A percentile compares a stretch with the other conserved stretches of the same genome.
Evolutionary conservation across 1,284 basidiomycete genomes (phyloP).

Genomic region (Wallemia hederae): DNA sequence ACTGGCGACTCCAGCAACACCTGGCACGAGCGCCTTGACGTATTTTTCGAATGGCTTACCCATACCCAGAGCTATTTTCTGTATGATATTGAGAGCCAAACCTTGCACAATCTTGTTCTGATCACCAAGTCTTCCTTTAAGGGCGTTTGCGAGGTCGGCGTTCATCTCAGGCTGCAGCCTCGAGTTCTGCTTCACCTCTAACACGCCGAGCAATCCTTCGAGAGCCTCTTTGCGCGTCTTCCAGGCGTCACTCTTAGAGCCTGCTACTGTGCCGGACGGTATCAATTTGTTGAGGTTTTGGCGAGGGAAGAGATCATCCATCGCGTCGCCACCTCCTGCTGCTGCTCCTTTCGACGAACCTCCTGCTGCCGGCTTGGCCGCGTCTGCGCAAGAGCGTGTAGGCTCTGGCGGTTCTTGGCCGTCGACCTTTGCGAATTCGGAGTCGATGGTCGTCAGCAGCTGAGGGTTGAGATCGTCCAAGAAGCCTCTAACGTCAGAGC

Average conservation of each 20-base stretch:
- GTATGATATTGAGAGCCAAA: slow-evolving; percentile 65
- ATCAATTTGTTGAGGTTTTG: slow-evolving; percentile 61
- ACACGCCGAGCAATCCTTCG: slow-evolving; percentile 47
- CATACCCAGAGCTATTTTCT: slow-evolving; percentile 74
- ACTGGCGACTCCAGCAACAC: slow-evolving; percentile 56
- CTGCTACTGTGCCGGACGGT: slow-evolving; percentile 24
- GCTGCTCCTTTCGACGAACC: slow-evolving; percentile 18
- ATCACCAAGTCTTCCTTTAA: slow-evolving; percentile 69
- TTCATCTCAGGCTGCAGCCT: slow-evolving; percentile 73
- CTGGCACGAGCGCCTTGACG: slow-evolving; percentile 38
- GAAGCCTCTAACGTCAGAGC: slow-evolving; percentile 65
- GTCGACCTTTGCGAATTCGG: slow-evolving; percentile 84
- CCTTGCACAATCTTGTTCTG: slow-evolving; percentile 80
- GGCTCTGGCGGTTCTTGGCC: slow-evolving; percentile 51
- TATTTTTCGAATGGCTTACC: slow-evolving; percentile 83
- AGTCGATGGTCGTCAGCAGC: slow-evolving; percentile 61
- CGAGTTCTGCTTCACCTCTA: slow-evolving; percentile 74
- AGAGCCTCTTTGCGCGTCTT: slow-evolving; percentile 89
- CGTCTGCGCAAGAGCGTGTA: slow-evolving; percentile 40
- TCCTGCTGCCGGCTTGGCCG: slow-evolving; percentile 17
- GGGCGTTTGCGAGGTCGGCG: slow-evolving; percentile 67
- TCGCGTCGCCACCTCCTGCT: slow-evolving; percentile 27
- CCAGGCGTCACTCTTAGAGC: slow-evolving; percentile 80
- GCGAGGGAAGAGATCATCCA: slow-evolving; percentile 83
- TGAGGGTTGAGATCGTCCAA: slow-evolving; percentile 85